Conservation (phyloP, 257 asterid species). For the Petrea volubilis region DNA sequence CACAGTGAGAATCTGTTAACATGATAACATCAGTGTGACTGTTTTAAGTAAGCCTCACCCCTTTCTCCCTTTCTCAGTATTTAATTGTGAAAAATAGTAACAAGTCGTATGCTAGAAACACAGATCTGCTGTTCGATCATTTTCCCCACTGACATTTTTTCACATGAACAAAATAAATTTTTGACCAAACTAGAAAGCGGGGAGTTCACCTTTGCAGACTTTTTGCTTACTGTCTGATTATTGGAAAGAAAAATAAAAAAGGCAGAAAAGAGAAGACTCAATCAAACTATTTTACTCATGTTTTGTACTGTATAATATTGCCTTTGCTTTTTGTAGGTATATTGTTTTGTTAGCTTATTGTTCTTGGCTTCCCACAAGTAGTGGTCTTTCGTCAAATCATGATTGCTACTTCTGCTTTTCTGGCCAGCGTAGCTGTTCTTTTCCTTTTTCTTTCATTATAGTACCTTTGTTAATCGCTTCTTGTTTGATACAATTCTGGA, state of each 20-base stretch:
- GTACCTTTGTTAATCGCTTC: constrained; percentile 26
- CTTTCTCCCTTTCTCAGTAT: background rate
- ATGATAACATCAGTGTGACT: constrained; percentile 3
- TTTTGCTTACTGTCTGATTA: constrained; percentile 20
- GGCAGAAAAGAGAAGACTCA: constrained; percentile 25
- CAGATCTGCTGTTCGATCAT: constrained; percentile 35
- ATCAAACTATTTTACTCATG: constrained; percentile 34
- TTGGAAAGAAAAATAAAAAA: constrained; percentile 7
- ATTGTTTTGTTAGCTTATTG: constrained; percentile 30
- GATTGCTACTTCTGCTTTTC: constrained; percentile 58
- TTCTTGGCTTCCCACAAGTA: constrained; percentile 53
- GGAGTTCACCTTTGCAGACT: constrained; percentile 14
- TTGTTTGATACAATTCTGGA: constrained; percentile 24
- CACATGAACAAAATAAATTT: constrained; percentile 18
- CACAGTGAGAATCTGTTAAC: constrained; percentile 25
- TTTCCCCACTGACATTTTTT: constrained; percentile 15
- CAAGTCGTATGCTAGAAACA: constrained; percentile 1
- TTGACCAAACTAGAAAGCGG: constrained; percentile 26
- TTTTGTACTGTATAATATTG: constrained; percentile 28
- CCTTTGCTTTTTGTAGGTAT: constrained; percentile 29
- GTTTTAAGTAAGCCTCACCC: no score
- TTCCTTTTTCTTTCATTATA: constrained; percentile 30
- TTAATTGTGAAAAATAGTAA: constrained; percentile 20
- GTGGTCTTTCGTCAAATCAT: constrained; percentile 52
- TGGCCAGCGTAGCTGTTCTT: constrained; percentile 51